These are phyloP conservation scores for Backusella circina DNA, from an alignment of 192 early-diverging fungal genomes.

Conservation along the genomic window DNA sequence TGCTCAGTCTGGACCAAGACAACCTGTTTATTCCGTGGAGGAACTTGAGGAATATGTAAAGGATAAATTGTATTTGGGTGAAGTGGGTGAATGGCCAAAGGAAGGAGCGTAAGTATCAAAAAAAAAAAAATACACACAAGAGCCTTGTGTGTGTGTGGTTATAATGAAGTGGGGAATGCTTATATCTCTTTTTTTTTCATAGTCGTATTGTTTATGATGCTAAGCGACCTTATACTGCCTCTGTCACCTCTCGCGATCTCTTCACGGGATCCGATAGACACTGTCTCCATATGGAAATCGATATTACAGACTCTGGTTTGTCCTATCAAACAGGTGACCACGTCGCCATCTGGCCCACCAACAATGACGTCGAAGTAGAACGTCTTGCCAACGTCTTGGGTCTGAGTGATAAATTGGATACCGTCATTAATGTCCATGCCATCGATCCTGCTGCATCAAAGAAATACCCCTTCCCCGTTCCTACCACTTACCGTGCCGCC, in stretches of 20 bases:
- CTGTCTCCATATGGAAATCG: constrained; percentile 94
- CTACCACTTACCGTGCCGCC: constrained; percentile 80
- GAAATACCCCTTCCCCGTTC: constrained; percentile 82
- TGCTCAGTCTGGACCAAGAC: constrained; percentile 10
- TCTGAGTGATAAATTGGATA: constrained; percentile 64
- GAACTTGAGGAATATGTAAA: constrained; percentile 33
- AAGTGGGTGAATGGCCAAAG: constrained; percentile 14
- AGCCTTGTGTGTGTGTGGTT: no score
- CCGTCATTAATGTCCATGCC: constrained; percentile 63
- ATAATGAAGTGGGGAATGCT: neutral
- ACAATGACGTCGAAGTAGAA: constrained; percentile 75
- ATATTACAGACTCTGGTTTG: constrained; percentile 76
- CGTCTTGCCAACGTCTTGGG: constrained; percentile 60
- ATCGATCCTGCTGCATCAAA: constrained; percentile 74
- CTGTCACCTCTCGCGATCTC: constrained; percentile 64
- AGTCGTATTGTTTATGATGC: constrained; percentile 68
- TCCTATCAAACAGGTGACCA: constrained; percentile 94
- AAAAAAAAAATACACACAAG: no score
- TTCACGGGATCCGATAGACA: constrained; percentile 72
- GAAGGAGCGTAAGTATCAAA: constrained; percentile 6
- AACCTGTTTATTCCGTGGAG: constrained; percentile 54
- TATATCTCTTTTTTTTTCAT: constrained; percentile 4
- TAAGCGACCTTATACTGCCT: constrained; percentile 82
- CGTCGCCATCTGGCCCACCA: constrained; percentile 87
- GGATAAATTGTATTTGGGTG: constrained; percentile 47